These are phyloP conservation scores for Cucumis hystrix DNA, from an alignment of 306 rosid genomes.

Conservation along the genomic window DNA sequence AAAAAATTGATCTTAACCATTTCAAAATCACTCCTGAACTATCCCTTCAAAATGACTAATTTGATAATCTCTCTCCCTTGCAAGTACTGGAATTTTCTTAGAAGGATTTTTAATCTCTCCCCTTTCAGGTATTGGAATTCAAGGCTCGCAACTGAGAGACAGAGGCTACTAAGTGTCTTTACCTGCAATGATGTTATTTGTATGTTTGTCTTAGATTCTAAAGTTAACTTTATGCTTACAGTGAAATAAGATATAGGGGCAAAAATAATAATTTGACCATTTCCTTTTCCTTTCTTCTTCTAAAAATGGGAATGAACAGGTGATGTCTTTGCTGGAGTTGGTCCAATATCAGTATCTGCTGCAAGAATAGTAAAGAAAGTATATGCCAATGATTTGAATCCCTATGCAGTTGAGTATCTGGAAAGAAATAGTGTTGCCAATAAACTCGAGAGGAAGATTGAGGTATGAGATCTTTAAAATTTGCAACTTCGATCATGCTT, in stretches of 20 bases:
- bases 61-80: not conserved
- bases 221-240: not conserved
- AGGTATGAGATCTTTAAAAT: conserved; percentile 30
- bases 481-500: not conserved
- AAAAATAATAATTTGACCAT: not conserved
- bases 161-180: conserved; percentile 64
- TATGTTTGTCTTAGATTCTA: conserved; percentile 25
- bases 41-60: not conserved
- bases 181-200: conserved; percentile 61
- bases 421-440: conserved; percentile 73
- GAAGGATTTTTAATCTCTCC: conserved; percentile 11
- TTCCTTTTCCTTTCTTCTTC: not conserved
- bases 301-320: conserved; percentile 31
- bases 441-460: conserved; percentile 77
- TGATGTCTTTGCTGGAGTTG: conserved; percentile 94
- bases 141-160: conserved; percentile 88
- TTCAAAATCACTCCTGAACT: no score
- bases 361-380: conserved; percentile 79
- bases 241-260: not conserved
- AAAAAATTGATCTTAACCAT: not conserved
- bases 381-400: conserved; percentile 87
- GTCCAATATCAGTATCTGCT: conserved; percentile 80
- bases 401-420: conserved; percentile 67
- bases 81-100: not conserved
- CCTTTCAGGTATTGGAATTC: conserved; percentile 84